Conservation (phyloP, 2,329 filamentous ascomycete genomes). For the Apiospora aurea region DNA sequence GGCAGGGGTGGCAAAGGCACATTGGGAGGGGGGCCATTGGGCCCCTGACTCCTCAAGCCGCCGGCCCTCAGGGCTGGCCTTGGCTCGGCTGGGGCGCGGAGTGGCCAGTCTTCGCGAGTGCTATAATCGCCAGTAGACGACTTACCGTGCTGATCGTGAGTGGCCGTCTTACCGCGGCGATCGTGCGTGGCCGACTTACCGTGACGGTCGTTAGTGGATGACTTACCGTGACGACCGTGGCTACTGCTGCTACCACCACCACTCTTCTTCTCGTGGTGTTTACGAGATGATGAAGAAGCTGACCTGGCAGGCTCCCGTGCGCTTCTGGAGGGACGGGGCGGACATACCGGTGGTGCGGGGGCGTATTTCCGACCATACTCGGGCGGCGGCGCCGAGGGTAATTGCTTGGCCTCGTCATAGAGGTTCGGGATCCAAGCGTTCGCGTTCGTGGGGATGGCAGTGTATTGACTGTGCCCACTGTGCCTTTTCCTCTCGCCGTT, state of each 20-base stretch:
- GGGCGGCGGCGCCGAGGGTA: not conserved
- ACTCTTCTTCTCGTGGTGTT: not conserved
- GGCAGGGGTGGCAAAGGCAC: not conserved
- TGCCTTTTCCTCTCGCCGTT: not conserved
- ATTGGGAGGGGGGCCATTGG: constrained; percentile 6
- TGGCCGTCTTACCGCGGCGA: not conserved
- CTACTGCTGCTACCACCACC: not conserved
- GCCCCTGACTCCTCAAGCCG: constrained; percentile 11
- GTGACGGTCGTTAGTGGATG: not conserved
- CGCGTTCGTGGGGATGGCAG: not conserved
- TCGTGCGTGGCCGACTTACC: constrained; percentile 3
- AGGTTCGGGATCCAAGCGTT: not conserved
- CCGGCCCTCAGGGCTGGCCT: not conserved
- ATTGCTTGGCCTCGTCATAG: constrained; percentile 1
- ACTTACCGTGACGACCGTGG: not conserved
- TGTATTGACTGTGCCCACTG: not conserved
- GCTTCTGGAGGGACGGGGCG: not conserved
- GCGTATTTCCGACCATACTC: constrained; percentile 5
- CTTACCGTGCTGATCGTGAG: not conserved
- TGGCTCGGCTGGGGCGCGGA: constrained; percentile 9
- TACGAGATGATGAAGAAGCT: not conserved
- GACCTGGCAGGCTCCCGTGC: not conserved
- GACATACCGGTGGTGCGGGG: not conserved
- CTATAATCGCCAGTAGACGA: not conserved
- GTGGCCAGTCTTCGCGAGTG: not conserved